Conservation (phyloP, 1,284 basidiomycete species). For the Cryptococcus jaspeensis region DNA sequence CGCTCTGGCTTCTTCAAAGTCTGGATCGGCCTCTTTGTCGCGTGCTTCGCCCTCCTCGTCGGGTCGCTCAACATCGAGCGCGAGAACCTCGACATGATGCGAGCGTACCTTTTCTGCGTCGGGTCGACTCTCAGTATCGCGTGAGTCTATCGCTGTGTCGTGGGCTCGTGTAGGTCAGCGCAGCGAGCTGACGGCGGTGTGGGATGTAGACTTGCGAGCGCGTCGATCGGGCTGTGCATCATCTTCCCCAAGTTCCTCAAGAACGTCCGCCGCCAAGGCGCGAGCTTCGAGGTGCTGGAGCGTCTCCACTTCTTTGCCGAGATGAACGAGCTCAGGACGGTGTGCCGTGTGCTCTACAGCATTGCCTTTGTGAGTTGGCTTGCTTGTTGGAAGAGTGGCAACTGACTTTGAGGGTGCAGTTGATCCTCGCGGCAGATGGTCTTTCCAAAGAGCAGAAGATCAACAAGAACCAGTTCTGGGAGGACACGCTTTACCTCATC, state of each 20-base stretch:
- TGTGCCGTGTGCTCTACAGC: conserved; percentile 31
- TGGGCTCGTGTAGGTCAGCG: background rate
- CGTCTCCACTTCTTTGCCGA: conserved; percentile 35
- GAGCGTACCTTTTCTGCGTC: conserved; percentile 33
- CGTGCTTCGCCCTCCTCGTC: conserved; percentile 17
- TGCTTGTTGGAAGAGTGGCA: background rate
- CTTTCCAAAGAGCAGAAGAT: conserved; percentile 22
- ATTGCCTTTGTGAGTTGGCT: conserved; percentile 22
- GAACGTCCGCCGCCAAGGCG: conserved; percentile 25
- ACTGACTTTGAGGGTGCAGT: conserved; percentile 8
- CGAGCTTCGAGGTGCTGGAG: conserved; percentile 34
- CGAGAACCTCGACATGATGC: conserved; percentile 25
- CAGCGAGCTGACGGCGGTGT: too few species aligned
- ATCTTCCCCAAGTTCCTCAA: conserved; percentile 25
- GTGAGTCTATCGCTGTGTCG: conserved; percentile 18
- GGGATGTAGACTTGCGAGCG: conserved; percentile 21
- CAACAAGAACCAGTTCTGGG: conserved; percentile 26
- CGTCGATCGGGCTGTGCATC: conserved; percentile 24
- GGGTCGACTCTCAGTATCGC: conserved; percentile 22
- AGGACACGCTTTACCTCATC: conserved; percentile 23
- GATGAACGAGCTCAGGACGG: conserved; percentile 30
- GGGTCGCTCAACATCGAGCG: conserved; percentile 26
- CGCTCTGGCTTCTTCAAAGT: conserved; percentile 25
- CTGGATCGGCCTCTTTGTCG: conserved; percentile 18
- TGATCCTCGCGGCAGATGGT: conserved; percentile 28